These are phyloP conservation scores for Diaporthe sp. DNA, from an alignment of 2,329 filamentous ascomycete genomes.

Conservation along the genomic window DNA sequence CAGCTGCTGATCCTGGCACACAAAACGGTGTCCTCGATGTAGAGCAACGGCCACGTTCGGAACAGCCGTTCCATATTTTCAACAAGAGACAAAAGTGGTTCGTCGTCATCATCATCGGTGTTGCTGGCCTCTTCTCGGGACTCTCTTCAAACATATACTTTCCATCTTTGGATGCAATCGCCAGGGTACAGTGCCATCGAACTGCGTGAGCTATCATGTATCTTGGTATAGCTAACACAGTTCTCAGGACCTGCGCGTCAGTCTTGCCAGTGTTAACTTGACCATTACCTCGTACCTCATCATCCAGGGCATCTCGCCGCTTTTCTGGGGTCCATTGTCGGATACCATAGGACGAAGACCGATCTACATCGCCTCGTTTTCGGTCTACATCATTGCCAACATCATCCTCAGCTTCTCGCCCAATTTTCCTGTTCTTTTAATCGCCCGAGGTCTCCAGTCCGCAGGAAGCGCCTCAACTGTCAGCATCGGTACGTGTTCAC, in stretches of 20 bases:
- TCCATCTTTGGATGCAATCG: constrained; percentile 57
- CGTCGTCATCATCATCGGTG: constrained; percentile 62
- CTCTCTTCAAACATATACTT: constrained; percentile 66
- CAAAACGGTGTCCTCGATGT: neutral
- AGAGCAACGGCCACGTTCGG: neutral
- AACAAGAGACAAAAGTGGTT: constrained; percentile 56
- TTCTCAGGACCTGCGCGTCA: constrained; percentile 49
- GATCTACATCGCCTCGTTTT: constrained; percentile 59
- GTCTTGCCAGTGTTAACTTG: constrained; percentile 50
- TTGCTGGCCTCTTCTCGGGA: constrained; percentile 67
- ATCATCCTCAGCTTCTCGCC: constrained; percentile 59
- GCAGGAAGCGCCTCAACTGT: constrained; percentile 62
- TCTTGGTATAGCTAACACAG: neutral
- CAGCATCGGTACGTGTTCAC: constrained; percentile 55
- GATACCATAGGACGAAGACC: constrained; percentile 61
- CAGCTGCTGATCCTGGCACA: neutral
- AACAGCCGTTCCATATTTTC: constrained; percentile 52
- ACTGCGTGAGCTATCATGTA: no score
- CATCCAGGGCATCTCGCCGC: constrained; percentile 63
- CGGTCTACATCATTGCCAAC: constrained; percentile 62
- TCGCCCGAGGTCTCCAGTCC: constrained; percentile 62
- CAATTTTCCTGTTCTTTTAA: constrained; percentile 58
- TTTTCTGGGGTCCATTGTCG: constrained; percentile 63
- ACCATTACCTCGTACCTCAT: constrained; percentile 62
- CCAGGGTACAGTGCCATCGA: constrained; percentile 44